Evolutionary conservation across 2,329 filamentous ascomycete genomes (phyloP).

Genomic region (Davidsoniella eucalypti): DNA sequence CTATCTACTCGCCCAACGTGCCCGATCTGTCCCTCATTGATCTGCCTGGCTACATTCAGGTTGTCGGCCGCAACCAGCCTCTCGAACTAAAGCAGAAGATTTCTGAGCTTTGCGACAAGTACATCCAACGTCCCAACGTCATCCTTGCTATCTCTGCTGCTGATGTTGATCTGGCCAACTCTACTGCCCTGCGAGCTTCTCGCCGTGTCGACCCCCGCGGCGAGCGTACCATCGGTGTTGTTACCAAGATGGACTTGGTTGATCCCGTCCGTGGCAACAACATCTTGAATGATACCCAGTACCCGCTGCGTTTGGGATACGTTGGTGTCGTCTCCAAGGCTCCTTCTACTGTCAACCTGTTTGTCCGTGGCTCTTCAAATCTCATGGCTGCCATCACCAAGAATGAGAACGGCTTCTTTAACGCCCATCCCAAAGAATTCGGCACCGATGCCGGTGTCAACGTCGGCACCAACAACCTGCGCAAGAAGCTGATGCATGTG

Average conservation of each 20-base stretch:
- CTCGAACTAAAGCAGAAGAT: slow-evolving; percentile 90
- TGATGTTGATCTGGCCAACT: slow-evolving; percentile 94
- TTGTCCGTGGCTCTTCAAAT: slow-evolving; percentile 67
- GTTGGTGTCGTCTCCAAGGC: slow-evolving; percentile 85
- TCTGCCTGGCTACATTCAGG: slow-evolving; percentile 92
- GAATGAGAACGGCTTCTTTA: slow-evolving; percentile 81
- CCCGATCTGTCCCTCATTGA: slow-evolving; percentile 93
- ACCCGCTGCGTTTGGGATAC: slow-evolving; percentile 86
- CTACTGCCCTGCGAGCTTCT: slow-evolving; percentile 76
- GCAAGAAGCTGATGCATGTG: slow-evolving; percentile 93
- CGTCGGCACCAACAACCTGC: slow-evolving; percentile 71
- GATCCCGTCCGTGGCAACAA: slow-evolving; percentile 62
- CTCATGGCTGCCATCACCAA: slow-evolving; percentile 67
- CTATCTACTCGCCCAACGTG: slow-evolving; percentile 88
- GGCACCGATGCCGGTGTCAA: slow-evolving; percentile 54
- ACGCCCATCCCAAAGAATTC: slow-evolving; percentile 64
- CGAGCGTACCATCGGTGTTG: slow-evolving; percentile 93
- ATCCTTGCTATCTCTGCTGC: slow-evolving; percentile 95
- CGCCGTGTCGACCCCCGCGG: slow-evolving; percentile 84
- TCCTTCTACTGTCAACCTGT: slow-evolving; percentile 48
- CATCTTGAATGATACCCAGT: slow-evolving; percentile 78
- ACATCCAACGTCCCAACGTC: slow-evolving; percentile 89
- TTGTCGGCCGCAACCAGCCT: slow-evolving; percentile 80
- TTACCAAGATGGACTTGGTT: slow-evolving; percentile 98
- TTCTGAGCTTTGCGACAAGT: slow-evolving; percentile 90